phyloP scores from a whole-genome alignment of 768 basidiomycete genomes.

The Termitomyces bulborhizus region DNA sequence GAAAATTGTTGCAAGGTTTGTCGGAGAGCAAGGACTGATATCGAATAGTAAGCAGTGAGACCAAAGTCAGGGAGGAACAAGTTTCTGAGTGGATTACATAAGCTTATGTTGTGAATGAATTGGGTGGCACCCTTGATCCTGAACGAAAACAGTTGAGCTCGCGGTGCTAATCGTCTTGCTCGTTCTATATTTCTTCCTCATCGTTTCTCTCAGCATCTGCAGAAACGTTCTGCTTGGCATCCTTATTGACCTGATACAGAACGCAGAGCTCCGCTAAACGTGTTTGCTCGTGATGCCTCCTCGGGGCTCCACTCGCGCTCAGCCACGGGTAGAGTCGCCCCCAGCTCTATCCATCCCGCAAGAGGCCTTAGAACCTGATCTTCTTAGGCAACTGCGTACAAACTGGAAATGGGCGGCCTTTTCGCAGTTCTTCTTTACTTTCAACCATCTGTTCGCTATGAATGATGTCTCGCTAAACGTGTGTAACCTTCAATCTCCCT shows the following conservation, averaged over 20 bases:
- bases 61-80: background rate
- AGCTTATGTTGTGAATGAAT: constrained; percentile 4
- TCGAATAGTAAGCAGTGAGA: too few species aligned
- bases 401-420: constrained; percentile 94
- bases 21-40: background rate
- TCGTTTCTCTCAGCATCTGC: background rate
- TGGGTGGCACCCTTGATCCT: constrained; percentile 11
- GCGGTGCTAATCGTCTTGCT: constrained; percentile 11
- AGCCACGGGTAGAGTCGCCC: constrained; percentile 23
- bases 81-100: constrained; percentile 4
- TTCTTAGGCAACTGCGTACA: constrained; percentile 54
- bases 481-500: constrained; percentile 18
- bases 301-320: constrained; percentile 39
- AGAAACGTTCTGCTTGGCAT: background rate
- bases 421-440: constrained; percentile 86
- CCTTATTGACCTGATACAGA: background rate
- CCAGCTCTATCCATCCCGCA: constrained; percentile 20
- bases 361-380: constrained; percentile 21
- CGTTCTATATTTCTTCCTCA: background rate
- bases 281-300: constrained; percentile 43
- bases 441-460: constrained; percentile 66
- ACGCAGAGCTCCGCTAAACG: constrained; percentile 6
- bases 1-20: too few species aligned
- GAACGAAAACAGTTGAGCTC: constrained; percentile 13
- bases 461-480: constrained; percentile 65